Evolutionary conservation across 345 rosid genomes (phyloP), one percentile per base, ranked within the genome.

Genomic region (Turnera subulata): DNA sequence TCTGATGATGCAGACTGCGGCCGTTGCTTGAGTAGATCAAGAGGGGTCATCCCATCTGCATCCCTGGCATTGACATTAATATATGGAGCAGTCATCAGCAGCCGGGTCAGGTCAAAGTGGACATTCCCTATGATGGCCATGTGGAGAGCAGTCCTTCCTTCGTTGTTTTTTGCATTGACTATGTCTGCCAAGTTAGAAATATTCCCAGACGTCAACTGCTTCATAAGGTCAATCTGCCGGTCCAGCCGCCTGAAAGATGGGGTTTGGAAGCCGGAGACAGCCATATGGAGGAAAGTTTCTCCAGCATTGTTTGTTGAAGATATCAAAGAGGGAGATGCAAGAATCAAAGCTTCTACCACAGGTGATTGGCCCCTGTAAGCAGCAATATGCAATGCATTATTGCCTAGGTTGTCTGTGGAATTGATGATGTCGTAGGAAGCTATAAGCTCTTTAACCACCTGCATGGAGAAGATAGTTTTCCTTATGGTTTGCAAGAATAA

Each of bases 91-190:
- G 83, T 77, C 80, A 88, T 82, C 55, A 91, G 78, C 47, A 91
- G 77, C 77, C 81, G 79, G 39, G 84, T 90, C 4, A 82, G 74
- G 45, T 84, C 82, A 1, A 75, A 62, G 26, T 88, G 89, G 53
- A 80, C 75, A 49, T 84, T 86, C 49, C 83, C 89, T 2, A 75
- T 43, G 63, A 92, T 78, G 18, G 98, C 95, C 78, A 68, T 64
- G 78, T 92, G 98, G 55, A 88, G 98, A 29, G 91, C 83, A 24
- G 95, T 84, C 39, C 89, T 76, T 51, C 96, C 89, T 13, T 78
- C 85, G 12, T 77, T 81, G 55, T 72, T 88, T 66, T 72, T 71
- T 33, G 74, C 72, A 52, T 88, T 88, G 54, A 91, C 70, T 29
- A 86, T 63, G 56, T 69, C 74, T 50, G 68, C 80, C 47, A 61